Conservation (phyloP, 208 protist species). For the Acanthamoeba lugdunensis region DNA sequence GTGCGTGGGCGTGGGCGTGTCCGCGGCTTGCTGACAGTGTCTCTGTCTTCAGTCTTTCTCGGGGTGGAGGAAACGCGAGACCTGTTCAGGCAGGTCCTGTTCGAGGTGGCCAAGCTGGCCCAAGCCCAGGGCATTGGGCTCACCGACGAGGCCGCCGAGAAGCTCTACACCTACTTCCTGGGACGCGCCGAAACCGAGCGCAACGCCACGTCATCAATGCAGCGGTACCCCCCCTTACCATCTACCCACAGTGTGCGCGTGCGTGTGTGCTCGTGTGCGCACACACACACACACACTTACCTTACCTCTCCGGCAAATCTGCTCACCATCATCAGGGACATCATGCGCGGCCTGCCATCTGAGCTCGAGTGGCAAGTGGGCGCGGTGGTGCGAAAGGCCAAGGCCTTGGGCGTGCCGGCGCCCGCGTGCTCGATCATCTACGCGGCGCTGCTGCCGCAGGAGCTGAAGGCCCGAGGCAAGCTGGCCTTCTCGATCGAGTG, state of each 20-base stretch:
- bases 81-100: constrained; percentile 13
- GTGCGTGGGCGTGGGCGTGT: too few relatives aligned
- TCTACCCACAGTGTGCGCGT: neutral
- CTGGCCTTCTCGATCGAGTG: neutral
- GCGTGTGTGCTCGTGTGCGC: neutral
- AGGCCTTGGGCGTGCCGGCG: neutral
- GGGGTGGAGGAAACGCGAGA: neutral
- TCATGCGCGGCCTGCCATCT: neutral
- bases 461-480: neutral
- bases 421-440: constrained; percentile 8
- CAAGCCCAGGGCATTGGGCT: constrained; percentile 13
- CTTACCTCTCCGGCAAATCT: neutral
- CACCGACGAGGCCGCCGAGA: constrained; percentile 23
- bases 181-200: neutral
- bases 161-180: constrained; percentile 11
- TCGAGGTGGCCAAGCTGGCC: constrained; percentile 19
- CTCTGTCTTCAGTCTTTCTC: neutral
- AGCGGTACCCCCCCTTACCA: neutral
- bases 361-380: constrained; percentile 31
- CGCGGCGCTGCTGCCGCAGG: constrained; percentile 10
- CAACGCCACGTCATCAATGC: neutral
- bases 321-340: neutral
- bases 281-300: neutral
- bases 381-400: neutral
- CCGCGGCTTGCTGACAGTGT: neutral